Percentiles rank a stretch among this genome's conserved stretches.
Evolutionary conservation across 495 filamentous ascomycete genomes (phyloP).

Genomic region (Aspergillus carlsbadensis): DNA sequence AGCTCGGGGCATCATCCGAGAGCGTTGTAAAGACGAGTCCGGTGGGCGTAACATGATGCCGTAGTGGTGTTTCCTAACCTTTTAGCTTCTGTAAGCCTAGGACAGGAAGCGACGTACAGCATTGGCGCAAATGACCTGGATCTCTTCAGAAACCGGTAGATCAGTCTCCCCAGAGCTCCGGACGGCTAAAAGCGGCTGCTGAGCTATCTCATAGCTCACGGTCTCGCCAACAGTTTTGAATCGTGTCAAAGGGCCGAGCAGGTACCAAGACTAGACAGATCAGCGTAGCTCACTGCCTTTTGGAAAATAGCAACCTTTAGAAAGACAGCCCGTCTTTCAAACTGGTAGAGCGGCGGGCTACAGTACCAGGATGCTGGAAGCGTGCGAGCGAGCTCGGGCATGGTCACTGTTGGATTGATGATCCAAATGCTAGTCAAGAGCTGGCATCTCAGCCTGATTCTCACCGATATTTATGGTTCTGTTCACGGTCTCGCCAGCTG

Average conservation of each 20-base stretch:
- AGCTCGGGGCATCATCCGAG: constrained; percentile 48
- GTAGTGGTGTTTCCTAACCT: constrained; percentile 29
- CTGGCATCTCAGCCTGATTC: neutral
- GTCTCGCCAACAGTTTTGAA: constrained; percentile 47
- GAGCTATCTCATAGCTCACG: constrained; percentile 56
- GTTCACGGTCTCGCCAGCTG: too few relatives aligned
- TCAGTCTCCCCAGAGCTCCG: constrained; percentile 33
- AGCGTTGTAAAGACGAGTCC: constrained; percentile 57
- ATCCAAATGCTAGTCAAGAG: neutral
- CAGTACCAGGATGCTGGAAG: constrained; percentile 47
- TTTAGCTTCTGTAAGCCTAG: neutral
- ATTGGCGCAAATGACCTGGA: constrained; percentile 44
- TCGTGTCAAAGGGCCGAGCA: constrained; percentile 58
- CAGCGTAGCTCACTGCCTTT: neutral
- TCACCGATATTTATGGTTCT: constrained; percentile 1
- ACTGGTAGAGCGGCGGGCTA: constrained; percentile 42
- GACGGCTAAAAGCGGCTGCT: constrained; percentile 46
- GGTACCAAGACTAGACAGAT: constrained; percentile 54
- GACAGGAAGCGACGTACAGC: constrained; percentile 19
- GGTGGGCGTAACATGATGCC: constrained; percentile 50
- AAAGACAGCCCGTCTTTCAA: constrained; percentile 57
- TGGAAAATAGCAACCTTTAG: constrained; percentile 34
- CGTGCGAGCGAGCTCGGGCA: constrained; percentile 41
- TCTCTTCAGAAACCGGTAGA: constrained; percentile 30
- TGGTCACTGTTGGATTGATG: constrained; percentile 15